Evolutionary conservation across 2,329 filamentous ascomycete genomes (phyloP), one percentile per base, ranked within the genome.

Genomic region (Fusarium burgessii): DNA sequence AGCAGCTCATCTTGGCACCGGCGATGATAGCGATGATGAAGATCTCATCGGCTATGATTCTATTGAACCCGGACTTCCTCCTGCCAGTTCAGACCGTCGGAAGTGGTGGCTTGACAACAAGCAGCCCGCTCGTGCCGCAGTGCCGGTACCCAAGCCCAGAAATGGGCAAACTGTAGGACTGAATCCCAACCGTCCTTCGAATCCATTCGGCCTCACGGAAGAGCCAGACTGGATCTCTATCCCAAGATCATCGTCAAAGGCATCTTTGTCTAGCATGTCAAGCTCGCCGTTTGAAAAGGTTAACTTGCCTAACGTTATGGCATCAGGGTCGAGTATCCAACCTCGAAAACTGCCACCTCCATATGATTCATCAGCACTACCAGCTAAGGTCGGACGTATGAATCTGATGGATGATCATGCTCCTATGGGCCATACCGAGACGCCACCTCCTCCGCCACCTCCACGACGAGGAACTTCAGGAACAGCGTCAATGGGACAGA

Each of bases 211-310:
- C 2, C 84, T 87, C 1, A 90, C 88, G 3, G 86, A 91, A 35
- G 93, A 97, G 79, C 89, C 91, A 13, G 95, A 98, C 76, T 98
- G 96, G 96, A 89, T 97, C 43, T 87, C 86, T 6, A 84, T 91
- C 9, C 86, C 89, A 25, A 82, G 88, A 35, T 82, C 85, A 6
- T 83, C 85, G 43, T 88, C 87, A 18, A 84, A 86, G 40, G 79
- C 87, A 33, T 87, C 86, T 2, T 83, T 87, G 0, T 88, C 86
- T 4, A 89, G 85, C 76, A 84, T 90, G 65, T 89, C 88, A 13
- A 88, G 84, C 58, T 90, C 87, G 23, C 87, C 86, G 3, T 90
- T 88, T 69, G 88, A 90, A 70, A 86, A 89, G 62, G 83, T 89
- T 62, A 85, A 84, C 64, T 80, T 87, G 54, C 86, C 87, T 6